Base-by-base conservation (phyloP, 1,284 basidiomycete genomes). In the Ceratobasidium sp. region DNA sequence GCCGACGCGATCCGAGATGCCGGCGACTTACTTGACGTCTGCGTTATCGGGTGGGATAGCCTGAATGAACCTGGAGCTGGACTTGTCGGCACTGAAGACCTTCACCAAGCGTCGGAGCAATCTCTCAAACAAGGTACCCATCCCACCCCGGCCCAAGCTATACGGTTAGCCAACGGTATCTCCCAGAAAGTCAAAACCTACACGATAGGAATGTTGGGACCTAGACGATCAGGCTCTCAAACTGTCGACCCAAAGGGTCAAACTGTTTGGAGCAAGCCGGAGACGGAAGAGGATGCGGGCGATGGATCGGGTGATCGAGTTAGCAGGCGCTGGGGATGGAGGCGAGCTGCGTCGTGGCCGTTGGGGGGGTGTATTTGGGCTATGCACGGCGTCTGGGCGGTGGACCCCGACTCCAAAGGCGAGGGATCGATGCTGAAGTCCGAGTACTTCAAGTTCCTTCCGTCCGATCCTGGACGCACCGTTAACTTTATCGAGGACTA, bases 11-110 rank as follows among this genome's bases (percentile, higher is more conserved):
- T 99, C 58, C 86, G 87, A 1, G 90, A 90, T 15, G 94, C 92
- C 0, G 93, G 92, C 0, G 92, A 91, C 66, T 86, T 99, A n/a
- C 85, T 94, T 39, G 97, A 99, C 66, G 91, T 92, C 60, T 96
- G 95, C 81, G 91, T 99, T 33, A 93, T 99, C 77, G 97, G 97
- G 0, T 99, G 97, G 97, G 97, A 99, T 84, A 94, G 93, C 82
- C 87, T 99, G 86, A 99, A 99, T 84, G 97, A 99, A 85, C 97
- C 97, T 0, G 93, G 92, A 64, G 95, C 97, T 81, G 97, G 97
- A 0, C 88, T 97, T 78, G 90, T 95, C 66, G 95, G 95, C 0
- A 92, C 93, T 84, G 85, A 88, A 0, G 91, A 97, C 84, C 87
- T 99, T n/a, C 90, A 89, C 76, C 81, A 83, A 5, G 90, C 94